Evolutionary conservation across 164 flowering plant species (phyloP), one percentile per base, ranked within the genome.

Genomic region (Magnolia officinalis): DNA sequence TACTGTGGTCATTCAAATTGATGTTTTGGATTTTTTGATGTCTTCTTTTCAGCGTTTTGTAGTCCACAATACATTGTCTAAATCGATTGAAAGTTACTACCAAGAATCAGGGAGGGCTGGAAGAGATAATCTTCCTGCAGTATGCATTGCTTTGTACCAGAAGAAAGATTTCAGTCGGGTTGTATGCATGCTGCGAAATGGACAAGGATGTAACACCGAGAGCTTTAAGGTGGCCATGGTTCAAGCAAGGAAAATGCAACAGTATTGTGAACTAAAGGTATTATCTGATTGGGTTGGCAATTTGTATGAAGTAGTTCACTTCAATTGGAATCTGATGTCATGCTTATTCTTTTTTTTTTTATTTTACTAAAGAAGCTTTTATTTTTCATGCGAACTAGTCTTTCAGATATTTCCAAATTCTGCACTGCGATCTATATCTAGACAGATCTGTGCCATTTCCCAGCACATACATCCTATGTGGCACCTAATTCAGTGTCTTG

Each of bases 91-190:
- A 85, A 94, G 98, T 89, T 94, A 96, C 80, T 96, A 94, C 82
- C 98, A 96, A 81, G 99, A 96, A 83, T 91, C 97, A 45, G 98
- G 99, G 75, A 89, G 99, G 83, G 97, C 97, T 65, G 97, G 99
- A 67, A 88, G 98, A 84, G 98, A 96, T 82, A 83, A 83, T 86
- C 88, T 86, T 72, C 89, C 94, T 50, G 83, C 98, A 72, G 87
- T 76, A 49, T 96, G 99, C 83, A 84, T 92, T 77, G 88, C 82
- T 63, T 76, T 94, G n/a, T 94, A 96, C 79, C 97, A 92, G 84
- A 96, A 90, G 83, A 94, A 96, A 86, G 99, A 96, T 84, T 96
- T 96, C 81, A 94, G 99, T 78, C 87, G 98, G 52, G 86, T 92
- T 75, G 97, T 94, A 8, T 96, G 99, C 76, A 91, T 96, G 95